Conservation (phyloP, 306 rosid genomes). For the Psophocarpus tetragonolobus region DNA sequence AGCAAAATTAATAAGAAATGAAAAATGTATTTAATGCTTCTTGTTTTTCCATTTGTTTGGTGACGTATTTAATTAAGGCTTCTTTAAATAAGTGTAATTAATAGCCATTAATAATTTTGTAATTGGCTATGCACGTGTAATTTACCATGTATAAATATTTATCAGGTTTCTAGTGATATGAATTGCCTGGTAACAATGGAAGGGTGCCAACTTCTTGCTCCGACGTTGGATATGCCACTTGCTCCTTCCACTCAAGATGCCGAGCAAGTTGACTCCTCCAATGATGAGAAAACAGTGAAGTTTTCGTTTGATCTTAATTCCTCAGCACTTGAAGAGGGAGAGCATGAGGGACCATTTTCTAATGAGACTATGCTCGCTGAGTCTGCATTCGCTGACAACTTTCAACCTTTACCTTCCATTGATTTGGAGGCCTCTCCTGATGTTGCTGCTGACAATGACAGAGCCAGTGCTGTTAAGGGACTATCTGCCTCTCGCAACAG, state of each 20-base stretch:
- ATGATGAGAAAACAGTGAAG: not conserved
- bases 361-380: too few relatives aligned
- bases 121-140: not conserved
- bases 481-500: conserved; percentile 55
- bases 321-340: not conserved
- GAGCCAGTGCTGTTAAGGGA: not conserved
- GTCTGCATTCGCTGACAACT: too few relatives aligned
- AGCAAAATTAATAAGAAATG: too few relatives aligned
- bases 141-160: not conserved
- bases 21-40: too few relatives aligned
- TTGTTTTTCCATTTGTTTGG: too few relatives aligned
- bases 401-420: not conserved
- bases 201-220: not conserved
- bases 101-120: not conserved
- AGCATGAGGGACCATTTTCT: not conserved
- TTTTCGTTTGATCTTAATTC: conserved; percentile 11
- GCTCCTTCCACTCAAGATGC: not conserved
- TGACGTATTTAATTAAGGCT: too few relatives aligned
- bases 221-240: not conserved
- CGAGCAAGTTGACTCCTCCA: not conserved
- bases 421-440: not conserved
- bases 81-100: too few relatives aligned
- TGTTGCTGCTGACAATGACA: not conserved
- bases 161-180: conserved; percentile 3
- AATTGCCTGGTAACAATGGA: conserved; percentile 22